Conservation (phyloP, 2,329 filamentous ascomycete genomes). For the Fusarium sp. region DNA sequence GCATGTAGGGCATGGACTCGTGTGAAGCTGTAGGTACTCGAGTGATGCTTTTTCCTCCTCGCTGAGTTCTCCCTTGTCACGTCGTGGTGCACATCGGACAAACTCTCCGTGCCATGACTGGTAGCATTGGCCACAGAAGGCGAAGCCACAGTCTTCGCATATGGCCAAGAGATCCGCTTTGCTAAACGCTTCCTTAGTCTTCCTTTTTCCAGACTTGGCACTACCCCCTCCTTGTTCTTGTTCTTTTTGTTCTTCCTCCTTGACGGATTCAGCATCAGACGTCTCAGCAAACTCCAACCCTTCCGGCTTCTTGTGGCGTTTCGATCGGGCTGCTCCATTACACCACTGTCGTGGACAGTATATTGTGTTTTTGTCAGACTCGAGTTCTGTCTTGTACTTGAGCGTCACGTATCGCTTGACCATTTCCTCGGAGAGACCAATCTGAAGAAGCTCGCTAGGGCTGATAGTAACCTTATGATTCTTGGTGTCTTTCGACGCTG, state of each 20-base stretch:
- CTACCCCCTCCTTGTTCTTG: constrained; percentile 39
- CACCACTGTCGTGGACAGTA: constrained; percentile 96
- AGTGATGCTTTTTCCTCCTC: constrained; percentile 87
- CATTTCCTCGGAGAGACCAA: constrained; percentile 73
- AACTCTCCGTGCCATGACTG: constrained; percentile 95
- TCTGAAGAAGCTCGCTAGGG: constrained; percentile 84
- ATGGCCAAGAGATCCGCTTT: constrained; percentile 76
- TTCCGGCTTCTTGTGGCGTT: constrained; percentile 75
- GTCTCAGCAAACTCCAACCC: constrained; percentile 68
- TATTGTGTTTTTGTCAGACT: constrained; percentile 89
- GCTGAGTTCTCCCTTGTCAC: constrained; percentile 74
- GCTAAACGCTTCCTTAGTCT: constrained; percentile 48
- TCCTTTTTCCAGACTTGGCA: constrained; percentile 31
- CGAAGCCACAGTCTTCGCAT: constrained; percentile 88
- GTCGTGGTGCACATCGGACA: constrained; percentile 71
- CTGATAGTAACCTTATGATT: constrained; percentile 76
- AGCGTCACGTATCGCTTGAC: constrained; percentile 89
- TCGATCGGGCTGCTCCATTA: constrained; percentile 83
- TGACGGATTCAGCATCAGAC: constrained; percentile 62
- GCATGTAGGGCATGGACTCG: constrained; percentile 90
- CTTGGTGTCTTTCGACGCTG: constrained; percentile 47
- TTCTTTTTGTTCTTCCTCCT: constrained; percentile 54
- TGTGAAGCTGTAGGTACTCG: constrained; percentile 83
- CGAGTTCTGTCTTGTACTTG: constrained; percentile 91
- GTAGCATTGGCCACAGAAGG: constrained; percentile 78